Percentiles rank a stretch among this genome's conserved stretches.
Evolutionary conservation across 2,329 filamentous ascomycete species (phyloP).

Genomic region (Cadophora gregata): DNA sequence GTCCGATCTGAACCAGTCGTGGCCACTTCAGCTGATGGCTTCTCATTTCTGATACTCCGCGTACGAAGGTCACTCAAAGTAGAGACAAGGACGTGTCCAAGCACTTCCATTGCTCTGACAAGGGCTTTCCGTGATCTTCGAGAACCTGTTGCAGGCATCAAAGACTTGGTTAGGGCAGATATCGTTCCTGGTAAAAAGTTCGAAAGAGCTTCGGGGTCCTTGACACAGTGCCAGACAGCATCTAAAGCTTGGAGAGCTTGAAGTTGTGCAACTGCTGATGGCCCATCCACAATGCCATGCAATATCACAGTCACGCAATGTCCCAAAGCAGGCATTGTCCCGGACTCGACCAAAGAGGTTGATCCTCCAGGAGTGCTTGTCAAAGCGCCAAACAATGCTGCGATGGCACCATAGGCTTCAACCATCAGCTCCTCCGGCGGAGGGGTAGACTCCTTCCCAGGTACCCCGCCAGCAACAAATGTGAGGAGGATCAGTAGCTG

Average conservation of each 20-base stretch:
- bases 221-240: slow-evolving; percentile 66
- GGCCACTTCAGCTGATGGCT: slow-evolving; percentile 39
- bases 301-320: slow-evolving; percentile 83
- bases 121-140: slow-evolving; percentile 69
- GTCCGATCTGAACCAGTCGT: slow-evolving; percentile 36
- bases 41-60: slow-evolving; percentile 45
- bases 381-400: slow-evolving; percentile 67
- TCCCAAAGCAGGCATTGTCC: slow-evolving; percentile 78
- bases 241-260: slow-evolving; percentile 71
- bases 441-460: slow-evolving; percentile 56
- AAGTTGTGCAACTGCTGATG: slow-evolving; percentile 71
- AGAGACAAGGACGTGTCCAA: slow-evolving; percentile 60
- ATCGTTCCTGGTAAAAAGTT: slow-evolving; percentile 89
- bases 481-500: slow-evolving; percentile 87
- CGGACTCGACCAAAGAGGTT: slow-evolving; percentile 57
- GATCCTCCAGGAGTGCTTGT: slow-evolving; percentile 56
- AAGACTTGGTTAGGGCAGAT: slow-evolving; percentile 74
- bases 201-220: slow-evolving; percentile 76
- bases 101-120: slow-evolving; percentile 61
- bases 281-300: slow-evolving; percentile 70
- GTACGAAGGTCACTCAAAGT: slow-evolving; percentile 65
- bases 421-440: slow-evolving; percentile 76
- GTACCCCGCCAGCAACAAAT: slow-evolving; percentile 77
- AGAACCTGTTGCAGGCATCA: slow-evolving; percentile 71
- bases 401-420: slow-evolving; percentile 73